Evolutionary conservation across 805 yeast species (phyloP), one percentile per base, ranked within the genome.

Genomic region (Candida ficus): DNA sequence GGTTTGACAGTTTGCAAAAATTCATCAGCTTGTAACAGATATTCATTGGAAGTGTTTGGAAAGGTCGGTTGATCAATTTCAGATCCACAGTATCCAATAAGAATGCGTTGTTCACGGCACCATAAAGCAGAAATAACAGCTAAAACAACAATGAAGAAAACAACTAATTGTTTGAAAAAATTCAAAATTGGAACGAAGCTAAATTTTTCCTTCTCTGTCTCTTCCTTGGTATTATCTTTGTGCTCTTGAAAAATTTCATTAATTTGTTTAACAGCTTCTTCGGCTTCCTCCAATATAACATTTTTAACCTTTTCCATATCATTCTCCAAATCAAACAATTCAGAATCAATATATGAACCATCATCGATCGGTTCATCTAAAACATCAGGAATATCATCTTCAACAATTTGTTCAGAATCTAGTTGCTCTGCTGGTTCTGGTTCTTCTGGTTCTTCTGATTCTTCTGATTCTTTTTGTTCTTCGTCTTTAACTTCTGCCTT

Each of bases 81-180:
- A 26, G 69, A 62, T 0, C 89, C 89, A 66, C 96, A 88, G 58
- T 77, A 88, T 0, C 96, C 96, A 31, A 77, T 69, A 26, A 75
- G 62, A 12, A 73, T 50, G 30, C 74, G 70, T 55, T 83, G 82
- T 44, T 81, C 80, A 35, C 84, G 65, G 60, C 80, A 82, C 83
- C 86, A 77, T 39, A 72, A 61, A 0, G 67, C 70, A 48, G 69
- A 67, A 6, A 74, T 50, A 1, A 70, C 64, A 9, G 64, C 47
- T 0, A 62, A 28, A 3, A 71, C 56, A 10, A 76, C 31, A 1
- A 63, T 14, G n/a, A 65, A 18, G 58, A 74, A 66, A 10, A 66
- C 37, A 1, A 59, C 8, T 12, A 63, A 13, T 20, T 63, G 54
- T 23, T 49, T 50, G 29, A 58, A 27, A 32, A 54, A 38, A 7